Evolutionary conservation across 768 basidiomycete species (phyloP).

Genomic region (Rhodosporidiobolus sp.): DNA sequence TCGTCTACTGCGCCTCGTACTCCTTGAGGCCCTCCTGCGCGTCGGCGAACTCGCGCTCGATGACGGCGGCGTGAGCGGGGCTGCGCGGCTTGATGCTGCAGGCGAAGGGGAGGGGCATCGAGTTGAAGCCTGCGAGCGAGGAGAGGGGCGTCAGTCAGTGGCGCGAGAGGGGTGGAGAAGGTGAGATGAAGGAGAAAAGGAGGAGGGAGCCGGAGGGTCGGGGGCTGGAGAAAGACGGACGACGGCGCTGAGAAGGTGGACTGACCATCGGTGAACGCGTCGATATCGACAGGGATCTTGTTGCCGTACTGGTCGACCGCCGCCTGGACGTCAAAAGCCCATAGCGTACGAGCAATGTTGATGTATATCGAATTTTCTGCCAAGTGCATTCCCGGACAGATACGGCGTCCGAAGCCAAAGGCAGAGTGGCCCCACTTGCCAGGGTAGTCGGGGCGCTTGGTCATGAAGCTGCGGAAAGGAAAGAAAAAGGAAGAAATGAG

Average conservation of each 20-base stretch:
- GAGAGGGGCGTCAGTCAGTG: neutral
- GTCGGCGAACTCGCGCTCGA: constrained; percentile 13
- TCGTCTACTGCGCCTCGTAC: constrained; percentile 7
- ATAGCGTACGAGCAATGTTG: constrained; percentile 40
- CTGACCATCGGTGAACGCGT: constrained; percentile 32
- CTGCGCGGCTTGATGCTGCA: constrained; percentile 19
- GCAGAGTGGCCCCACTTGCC: constrained; percentile 30
- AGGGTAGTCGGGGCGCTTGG: neutral
- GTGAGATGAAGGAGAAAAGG: neutral
- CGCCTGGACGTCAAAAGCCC: constrained; percentile 36
- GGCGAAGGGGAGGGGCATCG: constrained; percentile 20
- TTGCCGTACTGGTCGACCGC: constrained; percentile 27
- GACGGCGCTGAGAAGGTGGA: neutral
- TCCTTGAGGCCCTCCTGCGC: constrained; percentile 22
- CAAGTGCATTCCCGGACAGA: constrained; percentile 27
- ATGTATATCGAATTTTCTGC: constrained; percentile 37
- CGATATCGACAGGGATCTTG: constrained; percentile 35
- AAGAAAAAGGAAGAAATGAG: neutral
- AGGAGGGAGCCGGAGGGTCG: too few relatives aligned
- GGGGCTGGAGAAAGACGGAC: too few relatives aligned
- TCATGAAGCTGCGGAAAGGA: constrained; percentile 21
- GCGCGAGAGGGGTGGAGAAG: neutral
- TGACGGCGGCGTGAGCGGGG: constrained; percentile 10
- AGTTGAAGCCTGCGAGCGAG: constrained; percentile 20
- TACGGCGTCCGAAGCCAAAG: constrained; percentile 26